A percentile compares a stretch with the other conserved stretches of the same genome.
Evolutionary conservation across 2,329 filamentous ascomycete genomes (phyloP).

Genomic region (Camillea tinctor): DNA sequence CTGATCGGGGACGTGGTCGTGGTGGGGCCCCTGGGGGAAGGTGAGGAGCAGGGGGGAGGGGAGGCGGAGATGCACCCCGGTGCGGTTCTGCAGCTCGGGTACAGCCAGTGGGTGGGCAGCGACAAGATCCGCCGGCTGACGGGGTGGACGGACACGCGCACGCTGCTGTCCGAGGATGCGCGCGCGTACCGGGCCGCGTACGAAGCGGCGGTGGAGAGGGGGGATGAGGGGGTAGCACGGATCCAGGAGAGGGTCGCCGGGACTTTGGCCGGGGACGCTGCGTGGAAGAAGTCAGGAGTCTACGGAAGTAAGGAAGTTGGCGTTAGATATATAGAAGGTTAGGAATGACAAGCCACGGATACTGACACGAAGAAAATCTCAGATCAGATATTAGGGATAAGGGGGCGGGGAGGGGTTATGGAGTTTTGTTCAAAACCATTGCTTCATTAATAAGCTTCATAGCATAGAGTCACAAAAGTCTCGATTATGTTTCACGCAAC

Average conservation of each 20-base stretch:
- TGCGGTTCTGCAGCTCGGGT: constrained; percentile 32
- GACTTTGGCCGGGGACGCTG: not conserved
- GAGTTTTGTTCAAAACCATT: too few relatives aligned
- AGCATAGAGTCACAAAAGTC: too few relatives aligned
- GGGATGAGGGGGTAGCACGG: constrained; percentile 28
- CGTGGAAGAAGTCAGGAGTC: not conserved
- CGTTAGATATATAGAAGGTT: too few relatives aligned
- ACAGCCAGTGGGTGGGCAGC: constrained; percentile 44
- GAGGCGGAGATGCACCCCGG: not conserved
- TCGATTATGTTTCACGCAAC: too few relatives aligned
- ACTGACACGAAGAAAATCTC: too few relatives aligned
- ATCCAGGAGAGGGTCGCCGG: constrained; percentile 16
- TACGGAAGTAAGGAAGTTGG: too few relatives aligned
- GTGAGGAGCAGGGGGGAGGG: too few relatives aligned
- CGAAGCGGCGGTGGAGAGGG: constrained; percentile 31
- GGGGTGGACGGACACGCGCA: constrained; percentile 39
- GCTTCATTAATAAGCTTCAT: too few relatives aligned
- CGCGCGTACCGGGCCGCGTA: constrained; percentile 39
- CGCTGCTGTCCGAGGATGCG: constrained; percentile 37
- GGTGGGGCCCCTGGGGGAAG: not conserved
- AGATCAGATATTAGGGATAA: too few relatives aligned
- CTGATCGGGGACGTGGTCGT: constrained; percentile 2
- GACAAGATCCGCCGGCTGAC: constrained; percentile 39
- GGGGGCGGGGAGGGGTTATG: too few relatives aligned
- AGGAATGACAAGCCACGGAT: too few relatives aligned